Conservation (phyloP, 805 yeast genomes). For the Zygosaccharomyces kombuchaensis region DNA sequence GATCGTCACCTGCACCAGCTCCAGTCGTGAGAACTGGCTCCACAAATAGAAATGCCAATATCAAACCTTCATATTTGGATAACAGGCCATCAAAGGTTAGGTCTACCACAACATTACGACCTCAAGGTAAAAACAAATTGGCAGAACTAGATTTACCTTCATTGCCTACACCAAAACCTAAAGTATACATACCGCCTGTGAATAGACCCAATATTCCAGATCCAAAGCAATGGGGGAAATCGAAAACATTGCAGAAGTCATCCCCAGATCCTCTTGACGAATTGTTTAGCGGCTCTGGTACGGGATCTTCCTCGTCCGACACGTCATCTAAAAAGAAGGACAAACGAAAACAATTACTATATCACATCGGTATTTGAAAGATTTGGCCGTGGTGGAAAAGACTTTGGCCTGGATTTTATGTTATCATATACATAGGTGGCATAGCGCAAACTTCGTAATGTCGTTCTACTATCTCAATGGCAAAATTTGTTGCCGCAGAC, state of each 20-base stretch:
- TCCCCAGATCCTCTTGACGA: constrained; percentile 6
- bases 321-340: constrained; percentile 36
- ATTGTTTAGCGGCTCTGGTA: constrained; percentile 11
- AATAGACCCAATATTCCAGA: constrained; percentile 40
- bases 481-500: constrained; percentile 42
- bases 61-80: constrained; percentile 32
- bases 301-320: constrained; percentile 15
- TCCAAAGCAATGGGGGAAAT: constrained; percentile 37
- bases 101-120: constrained; percentile 17
- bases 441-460: not conserved
- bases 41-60: constrained; percentile 22
- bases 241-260: not conserved
- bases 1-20: constrained; percentile 8
- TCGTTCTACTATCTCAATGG: constrained; percentile 33
- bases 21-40: constrained; percentile 12
- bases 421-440: not conserved
- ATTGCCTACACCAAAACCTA: constrained; percentile 35
- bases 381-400: not conserved
- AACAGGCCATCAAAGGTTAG: constrained; percentile 20
- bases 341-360: constrained; percentile 51
- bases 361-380: constrained; percentile 45
- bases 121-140: constrained; percentile 15
- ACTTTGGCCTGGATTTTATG: not conserved
- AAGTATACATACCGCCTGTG: constrained; percentile 51
- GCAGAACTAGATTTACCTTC: constrained; percentile 45